Evolutionary conservation across 192 early-diverging fungal species (phyloP), one percentile per base, ranked within the genome.

Genomic region (Allomyces macrogynus): DNA sequence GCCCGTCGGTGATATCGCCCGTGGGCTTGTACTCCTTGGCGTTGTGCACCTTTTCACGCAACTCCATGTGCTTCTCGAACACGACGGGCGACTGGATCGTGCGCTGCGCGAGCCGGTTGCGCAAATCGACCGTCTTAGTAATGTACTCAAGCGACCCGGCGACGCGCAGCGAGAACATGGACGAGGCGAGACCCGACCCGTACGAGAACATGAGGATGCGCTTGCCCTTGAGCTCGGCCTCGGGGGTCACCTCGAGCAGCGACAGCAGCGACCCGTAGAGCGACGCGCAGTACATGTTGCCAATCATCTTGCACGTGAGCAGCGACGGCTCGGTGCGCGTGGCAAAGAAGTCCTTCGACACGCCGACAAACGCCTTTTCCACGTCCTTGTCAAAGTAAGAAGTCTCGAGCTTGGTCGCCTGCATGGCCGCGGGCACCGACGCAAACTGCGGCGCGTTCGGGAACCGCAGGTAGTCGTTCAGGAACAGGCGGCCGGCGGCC

Each of bases 151-250:
- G 86, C 60, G 84, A 78, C 24, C 73, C 76, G 60, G 77, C 77
- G 27, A 97, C 85, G 70, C 85, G 86, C 74, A 95, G 76, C 26
- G 93, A 95, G 75, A 93, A 92, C 80, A 95, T 87, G 64, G 93
- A 89, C 43, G 93, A 84, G 62, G 96, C 87, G 43, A 93, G 88
- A 44, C 96, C 96, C 7, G 91, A 94, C 63, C 96, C 96, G 72
- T 97, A 99, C 10, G 96, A 95, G 74, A 91, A 99, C 65, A 95
- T 40, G 25, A 81, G 79, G 25, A 99, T 72, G 62, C 92, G 88
- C 75, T 95, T 97, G 78, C 86, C 79, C 24, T 81, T 57, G 74
- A 95, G 78, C 64, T 87, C 68, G 49, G 81, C 84, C 26, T 79
- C 77, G 25, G 88, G 70, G 7, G 85, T 78, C 62, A 82, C 78